Evolutionary conservation across 139 green algal genomes (phyloP), one percentile per base, ranked within the genome.

Genomic region (Chloropicon primus): DNA sequence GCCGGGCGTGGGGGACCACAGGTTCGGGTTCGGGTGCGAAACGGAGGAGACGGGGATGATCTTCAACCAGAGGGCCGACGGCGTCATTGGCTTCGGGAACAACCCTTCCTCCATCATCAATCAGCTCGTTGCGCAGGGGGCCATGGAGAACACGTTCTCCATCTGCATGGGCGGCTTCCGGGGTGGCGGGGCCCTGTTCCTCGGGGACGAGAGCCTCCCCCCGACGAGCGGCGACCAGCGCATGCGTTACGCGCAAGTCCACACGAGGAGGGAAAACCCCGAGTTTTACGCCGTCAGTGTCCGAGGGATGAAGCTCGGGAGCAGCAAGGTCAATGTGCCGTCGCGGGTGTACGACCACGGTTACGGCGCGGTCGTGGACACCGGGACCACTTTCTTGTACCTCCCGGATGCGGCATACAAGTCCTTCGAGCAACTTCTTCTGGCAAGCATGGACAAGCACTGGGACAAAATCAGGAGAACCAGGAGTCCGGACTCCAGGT

Each of bases 371-470:
- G 92, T 98, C 2, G 78, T 98, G 26, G 94, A 98, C 89, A 94
- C 86, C 79, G 94, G 94, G 21, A 98, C 94, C 25, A 98, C 94
- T 2, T 98, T 98, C 82, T 92, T 90, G 2, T 98, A 97, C 86
- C 72, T 98, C 22, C 94, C 93, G 1, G 85, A 80, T 0, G 62
- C 81, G 0, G 92, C 88, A 0, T 96, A 92, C 80, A 71, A 80
- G 0, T 75, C 74, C 0, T 91, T 97, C 81, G 10, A 76, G 1
- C 53, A 54, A 17, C 41, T 62, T 5, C 41, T 62, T 5, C 10
- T 5, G 41, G 41, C 41, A 17, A 5, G 17, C 41, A 5, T 62
- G 41, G 41, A 62, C 41, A 62, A 62, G 41, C 5, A 17, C 10
- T n/a, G 41, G 17, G 41, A 62, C 41, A 62, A 62, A 17, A 62